Base-by-base conservation (phyloP, 345 rosid species). In the Draba incana region DNA sequence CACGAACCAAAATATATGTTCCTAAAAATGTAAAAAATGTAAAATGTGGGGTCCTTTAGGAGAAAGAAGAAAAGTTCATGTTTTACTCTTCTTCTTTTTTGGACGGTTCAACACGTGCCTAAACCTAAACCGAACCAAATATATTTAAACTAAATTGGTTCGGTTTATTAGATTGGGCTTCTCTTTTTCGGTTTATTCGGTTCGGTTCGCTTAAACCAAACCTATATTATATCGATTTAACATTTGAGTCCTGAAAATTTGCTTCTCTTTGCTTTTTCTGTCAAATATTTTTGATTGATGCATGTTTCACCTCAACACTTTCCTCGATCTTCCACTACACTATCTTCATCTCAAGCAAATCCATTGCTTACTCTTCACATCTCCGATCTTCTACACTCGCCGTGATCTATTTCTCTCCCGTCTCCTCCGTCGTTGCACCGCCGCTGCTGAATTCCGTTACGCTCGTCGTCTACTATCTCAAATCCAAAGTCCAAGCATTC, bases 271-370 rank as follows among this genome's bases (percentile, higher is more conserved):
- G 33, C 33, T 30, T 30, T 30, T 1, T 5, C n/a, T 5, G 8
- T 50, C 10, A 50, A 25, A 30, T 0, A 30, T 51, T 6, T 10
- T 33, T 42, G 45, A 14, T 46, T 16, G 8, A 51, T 12, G 9
- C n/a, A 61, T 46, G 66, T 30, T 62, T 62, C 15, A 15, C 16
- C 10, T 62, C 30, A 46, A 46, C 4, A 31, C 43, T 4, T 62
- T 62, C 2, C 66, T 62, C 10, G 12, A 62, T 45, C 66, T 46
- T 46, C 66, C 54, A 3, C 31, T 62, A 31, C 30, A 10, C 10
- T 61, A 15, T 31, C 53, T n/a, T 45, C 66, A 61, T 61, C 30
- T 61, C 42, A 61, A 45, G 11, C 66, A 61, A 8, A 61, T 61
- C 10, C 66, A 61, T 45, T 61, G 66, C 53, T 46, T 62, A 61